Base-by-base conservation (phyloP, 495 filamentous ascomycete genomes). In the Darksidea phi region DNA sequence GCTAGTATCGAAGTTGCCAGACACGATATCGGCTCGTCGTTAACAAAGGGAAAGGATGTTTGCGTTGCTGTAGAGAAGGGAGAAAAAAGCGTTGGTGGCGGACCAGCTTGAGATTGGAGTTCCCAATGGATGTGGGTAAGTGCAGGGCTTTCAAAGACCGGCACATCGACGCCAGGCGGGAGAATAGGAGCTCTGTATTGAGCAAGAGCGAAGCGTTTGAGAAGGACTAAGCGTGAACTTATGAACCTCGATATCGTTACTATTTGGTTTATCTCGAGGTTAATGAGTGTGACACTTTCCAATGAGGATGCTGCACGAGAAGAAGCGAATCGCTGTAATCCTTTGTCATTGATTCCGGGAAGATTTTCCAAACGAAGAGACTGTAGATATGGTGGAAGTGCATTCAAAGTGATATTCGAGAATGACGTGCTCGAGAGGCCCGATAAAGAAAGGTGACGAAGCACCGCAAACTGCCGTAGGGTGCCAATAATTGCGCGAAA, bases 171-270 rank as follows among this genome's bases (percentile, higher is more conserved):
- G 12, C 24, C 48, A 0, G 42, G 26, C 10, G 49, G 37, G 1
- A 64, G 54, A 7, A 4, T 48, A 1, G 56, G 63, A 13, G 48
- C 26, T 13, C 48, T 36, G 24, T 52, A 24, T 38, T 66, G 63
- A 26, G 48, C 21, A 6, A 60, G 17, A 1, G 63, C 38, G 45
- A 61, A 61, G 24, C 78, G 74, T 12, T 71, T 71, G 7, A 95
- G 77, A 54, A 86, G 84, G 1, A 6, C 21, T 17, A 61, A 20
- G 7, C 53, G 26, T 18, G 63, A 26, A 17, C 86, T 79, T 18
- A 96, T 79, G 32, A 97, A 79, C 34, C 88, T 85, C 13, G 88
- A 86, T n/a, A 96, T 91, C 3, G 90, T 90, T 1, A 89, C 88
- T 13, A 97, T 72, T 47, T 86, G 90, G 13, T 89, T 95, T 18